Evolutionary conservation across 2,329 filamentous ascomycete genomes (phyloP), one percentile per base, ranked within the genome.

Genomic region (Juglanconis oblonga): DNA sequence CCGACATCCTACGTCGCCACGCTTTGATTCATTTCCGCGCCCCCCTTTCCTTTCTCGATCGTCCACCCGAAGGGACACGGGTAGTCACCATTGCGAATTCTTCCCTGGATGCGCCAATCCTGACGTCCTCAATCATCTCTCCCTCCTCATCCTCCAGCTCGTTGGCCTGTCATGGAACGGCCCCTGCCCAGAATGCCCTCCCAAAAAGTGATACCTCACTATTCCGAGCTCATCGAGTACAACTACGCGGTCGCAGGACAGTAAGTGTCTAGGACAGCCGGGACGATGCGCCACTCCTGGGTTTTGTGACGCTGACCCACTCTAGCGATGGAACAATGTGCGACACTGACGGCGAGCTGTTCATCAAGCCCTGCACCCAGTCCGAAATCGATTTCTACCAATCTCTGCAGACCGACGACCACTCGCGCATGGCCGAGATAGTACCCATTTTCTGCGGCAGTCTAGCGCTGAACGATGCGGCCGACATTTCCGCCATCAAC

Each of bases 381-480:
- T 82, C 87, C 64, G 95, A 99, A 77, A 86, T 98, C 68, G 82
- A 87, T 49, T 99, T 99, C 74, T 99, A 99, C 80, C 86, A 97
- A 72, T 85, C 86, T 44, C 40, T 63, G 35, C 87, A 87, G 33
- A 73, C 75, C 55, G 75, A 83, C 38, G 76, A 81, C 29, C 89
- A 96, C 70, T 85, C 87, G 35, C 85, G 88, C 2, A 91, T 98
- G 68, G 84, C 87, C 54, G 84, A 87, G 31, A 84, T 94, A 68
- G 94, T 98, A 81, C 94, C 95, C 50, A 82, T 86, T 5, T 98
- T 87, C 75, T 86, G 96, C 75, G 95, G 95, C 62, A 90, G 87
- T 2, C 80, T 99, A 52, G 77, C 80, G 33, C 84, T 96, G n/a
- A 84, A 83, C 64, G 79, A 87, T 52, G 77, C 78, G 61, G 73